These are phyloP conservation scores for Crithidia sp. DNA, from an alignment of 208 protist species.

Conservation along the genomic window DNA sequence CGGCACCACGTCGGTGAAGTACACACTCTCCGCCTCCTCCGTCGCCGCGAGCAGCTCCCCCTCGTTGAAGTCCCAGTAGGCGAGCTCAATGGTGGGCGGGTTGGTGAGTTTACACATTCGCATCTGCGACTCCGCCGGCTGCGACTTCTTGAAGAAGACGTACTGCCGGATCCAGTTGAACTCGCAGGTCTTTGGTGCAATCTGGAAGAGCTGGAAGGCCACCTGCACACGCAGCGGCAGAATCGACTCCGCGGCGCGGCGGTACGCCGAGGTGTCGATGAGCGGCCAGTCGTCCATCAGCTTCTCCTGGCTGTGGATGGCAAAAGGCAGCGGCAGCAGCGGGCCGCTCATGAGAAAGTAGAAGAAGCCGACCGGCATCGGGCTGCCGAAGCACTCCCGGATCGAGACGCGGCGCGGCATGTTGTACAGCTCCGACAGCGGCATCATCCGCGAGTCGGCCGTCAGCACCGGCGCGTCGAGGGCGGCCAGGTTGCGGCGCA, in stretches of 20 bases:
- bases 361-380: conserved; percentile 63
- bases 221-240: conserved; percentile 83
- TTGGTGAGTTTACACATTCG: conserved; percentile 48
- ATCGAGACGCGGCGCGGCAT: conserved; percentile 29
- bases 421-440: conserved; percentile 50
- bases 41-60: conserved; percentile 20
- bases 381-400: conserved; percentile 52
- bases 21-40: conserved; percentile 35
- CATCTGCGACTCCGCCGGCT: conserved; percentile 27
- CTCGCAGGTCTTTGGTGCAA: conserved; percentile 16
- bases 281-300: conserved; percentile 87
- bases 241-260: conserved; percentile 67
- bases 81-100: conserved; percentile 66
- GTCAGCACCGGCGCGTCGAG: conserved; percentile 67
- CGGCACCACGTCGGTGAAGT: conserved; percentile 66
- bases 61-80: conserved; percentile 57
- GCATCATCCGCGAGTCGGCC: conserved; percentile 29
- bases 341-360: conserved; percentile 74
- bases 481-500: conserved; percentile 55
- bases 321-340: conserved; percentile 63
- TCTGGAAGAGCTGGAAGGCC: conserved; percentile 67
- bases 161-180: conserved; percentile 75
- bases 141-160: conserved; percentile 39
- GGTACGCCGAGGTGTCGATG: conserved; percentile 77
- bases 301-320: conserved; percentile 60